Evolutionary conservation across 257 asterid species (phyloP).

Genomic region (Solanum sitiens): DNA sequence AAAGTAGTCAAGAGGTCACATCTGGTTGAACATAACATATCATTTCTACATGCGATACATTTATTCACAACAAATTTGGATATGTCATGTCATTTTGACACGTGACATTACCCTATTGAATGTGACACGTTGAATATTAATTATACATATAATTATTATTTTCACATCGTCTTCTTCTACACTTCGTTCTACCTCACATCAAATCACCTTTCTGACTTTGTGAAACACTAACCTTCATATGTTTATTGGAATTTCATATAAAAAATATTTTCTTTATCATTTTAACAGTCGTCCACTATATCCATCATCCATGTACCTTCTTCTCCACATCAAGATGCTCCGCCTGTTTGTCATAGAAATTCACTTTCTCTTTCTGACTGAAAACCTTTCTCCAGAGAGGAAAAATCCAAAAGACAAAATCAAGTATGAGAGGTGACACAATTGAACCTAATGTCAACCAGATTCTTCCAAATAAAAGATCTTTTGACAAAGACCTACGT

Average conservation of each 20-base stretch:
- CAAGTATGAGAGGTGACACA: too few relatives aligned
- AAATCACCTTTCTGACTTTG: not conserved
- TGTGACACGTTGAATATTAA: not conserved
- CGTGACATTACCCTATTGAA: not conserved
- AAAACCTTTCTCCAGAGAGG: not conserved
- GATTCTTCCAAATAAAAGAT: not conserved
- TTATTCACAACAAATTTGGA: not conserved
- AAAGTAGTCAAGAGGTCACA: not conserved
- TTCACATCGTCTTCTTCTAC: not conserved
- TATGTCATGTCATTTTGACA: not conserved
- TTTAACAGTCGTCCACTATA: too few relatives aligned
- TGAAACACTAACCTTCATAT: not conserved
- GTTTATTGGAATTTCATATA: not conserved
- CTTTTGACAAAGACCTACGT: not conserved
- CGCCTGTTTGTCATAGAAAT: too few relatives aligned
- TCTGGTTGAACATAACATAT: not conserved
- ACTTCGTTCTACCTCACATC: not conserved
- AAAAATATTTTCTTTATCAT: too few relatives aligned
- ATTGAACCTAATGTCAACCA: not conserved
- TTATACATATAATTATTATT: too few relatives aligned
- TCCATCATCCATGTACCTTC: not conserved
- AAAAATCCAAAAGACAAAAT: not conserved
- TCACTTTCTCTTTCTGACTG: not conserved
- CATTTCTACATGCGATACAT: not conserved
- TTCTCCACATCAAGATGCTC: not conserved